phyloP scores from a whole-genome alignment of 2,329 filamentous ascomycete species.

The Fonsecaea pugnacius region DNA sequence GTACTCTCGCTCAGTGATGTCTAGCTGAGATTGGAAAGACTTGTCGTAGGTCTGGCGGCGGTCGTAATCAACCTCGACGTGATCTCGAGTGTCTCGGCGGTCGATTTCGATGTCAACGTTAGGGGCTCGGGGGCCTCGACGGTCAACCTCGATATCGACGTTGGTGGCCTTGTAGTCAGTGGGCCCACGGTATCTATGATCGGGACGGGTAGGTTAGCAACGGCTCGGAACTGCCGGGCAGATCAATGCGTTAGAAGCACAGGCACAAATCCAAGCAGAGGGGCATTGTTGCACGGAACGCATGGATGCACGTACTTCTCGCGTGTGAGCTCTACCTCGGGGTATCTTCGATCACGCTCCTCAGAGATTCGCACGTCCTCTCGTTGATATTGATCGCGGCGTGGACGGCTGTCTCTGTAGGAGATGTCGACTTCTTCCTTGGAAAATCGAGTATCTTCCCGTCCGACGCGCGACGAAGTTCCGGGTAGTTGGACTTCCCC shows the following conservation, averaged over 20 bases:
- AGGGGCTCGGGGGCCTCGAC: constrained; percentile 41
- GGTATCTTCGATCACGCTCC: constrained; percentile 45
- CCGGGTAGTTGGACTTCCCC: constrained; percentile 74
- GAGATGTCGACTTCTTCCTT: constrained; percentile 80
- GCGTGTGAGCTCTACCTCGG: constrained; percentile 57
- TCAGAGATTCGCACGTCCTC: constrained; percentile 47
- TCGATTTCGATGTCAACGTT: constrained; percentile 51
- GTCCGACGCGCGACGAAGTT: constrained; percentile 82
- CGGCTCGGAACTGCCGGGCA: constrained; percentile 27
- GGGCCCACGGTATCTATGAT: constrained; percentile 35
- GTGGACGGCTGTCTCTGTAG: constrained; percentile 73
- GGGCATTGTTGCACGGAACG: constrained; percentile 35
- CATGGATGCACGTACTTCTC: constrained; percentile 52
- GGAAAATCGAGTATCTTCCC: constrained; percentile 88
- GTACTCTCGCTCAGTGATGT: constrained; percentile 66
- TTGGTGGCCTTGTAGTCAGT: constrained; percentile 40
- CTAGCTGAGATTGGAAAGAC: constrained; percentile 54
- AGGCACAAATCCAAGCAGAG: constrained; percentile 18
- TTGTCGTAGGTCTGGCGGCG: constrained; percentile 44
- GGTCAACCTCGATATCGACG: constrained; percentile 51
- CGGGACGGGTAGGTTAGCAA: constrained; percentile 32
- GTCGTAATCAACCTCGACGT: constrained; percentile 31
- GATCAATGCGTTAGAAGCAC: constrained; percentile 35
- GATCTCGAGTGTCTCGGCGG: constrained; percentile 41
- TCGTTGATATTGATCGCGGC: constrained; percentile 56